These are phyloP conservation scores for Xylaria digitata DNA, from an alignment of 2,329 filamentous ascomycete genomes.

Conservation along the genomic window DNA sequence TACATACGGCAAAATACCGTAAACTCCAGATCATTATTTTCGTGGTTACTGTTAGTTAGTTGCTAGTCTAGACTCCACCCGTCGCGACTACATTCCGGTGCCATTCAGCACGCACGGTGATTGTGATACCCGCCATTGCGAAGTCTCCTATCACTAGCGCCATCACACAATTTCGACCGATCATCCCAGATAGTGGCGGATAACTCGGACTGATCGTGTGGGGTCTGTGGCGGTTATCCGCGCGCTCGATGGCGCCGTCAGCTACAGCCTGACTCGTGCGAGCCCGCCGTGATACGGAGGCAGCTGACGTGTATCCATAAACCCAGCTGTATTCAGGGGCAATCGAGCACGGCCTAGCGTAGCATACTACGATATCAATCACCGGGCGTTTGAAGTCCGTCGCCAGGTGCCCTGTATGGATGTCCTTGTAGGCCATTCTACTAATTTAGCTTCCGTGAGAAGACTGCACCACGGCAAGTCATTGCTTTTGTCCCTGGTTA, in stretches of 20 bases:
- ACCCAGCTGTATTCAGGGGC: too few species aligned
- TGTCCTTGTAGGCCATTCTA: conserved; percentile 3
- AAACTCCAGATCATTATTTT: conserved; percentile 10
- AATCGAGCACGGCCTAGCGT: too few species aligned
- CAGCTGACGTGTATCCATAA: conserved; percentile 33
- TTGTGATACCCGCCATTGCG: conserved; percentile 21
- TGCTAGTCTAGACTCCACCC: background rate
- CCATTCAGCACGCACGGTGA: conserved; percentile 2
- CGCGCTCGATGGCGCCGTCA: conserved; percentile 14
- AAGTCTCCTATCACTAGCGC: conserved; percentile 15
- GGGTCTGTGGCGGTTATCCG: conserved; percentile 17
- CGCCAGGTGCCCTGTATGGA: conserved; percentile 1
- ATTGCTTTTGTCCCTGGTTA: background rate
- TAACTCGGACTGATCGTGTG: conserved; percentile 12
- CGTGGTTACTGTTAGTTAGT: conserved; percentile 4
- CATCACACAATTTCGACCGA: conserved; percentile 7
- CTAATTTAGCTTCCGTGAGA: conserved; percentile 23
- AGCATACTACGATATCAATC: background rate
- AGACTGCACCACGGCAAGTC: conserved; percentile 17
- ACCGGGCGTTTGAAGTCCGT: conserved; percentile 2
- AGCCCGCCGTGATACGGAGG: conserved; percentile 24
- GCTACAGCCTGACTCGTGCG: conserved; percentile 33
- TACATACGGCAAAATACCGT: conserved; percentile 14
- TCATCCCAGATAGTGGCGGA: background rate
- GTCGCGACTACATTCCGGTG: conserved; percentile 13